These are phyloP conservation scores for Aspergillus fischeri DNA, from an alignment of 2,329 filamentous ascomycete genomes.

Conservation along the genomic window DNA sequence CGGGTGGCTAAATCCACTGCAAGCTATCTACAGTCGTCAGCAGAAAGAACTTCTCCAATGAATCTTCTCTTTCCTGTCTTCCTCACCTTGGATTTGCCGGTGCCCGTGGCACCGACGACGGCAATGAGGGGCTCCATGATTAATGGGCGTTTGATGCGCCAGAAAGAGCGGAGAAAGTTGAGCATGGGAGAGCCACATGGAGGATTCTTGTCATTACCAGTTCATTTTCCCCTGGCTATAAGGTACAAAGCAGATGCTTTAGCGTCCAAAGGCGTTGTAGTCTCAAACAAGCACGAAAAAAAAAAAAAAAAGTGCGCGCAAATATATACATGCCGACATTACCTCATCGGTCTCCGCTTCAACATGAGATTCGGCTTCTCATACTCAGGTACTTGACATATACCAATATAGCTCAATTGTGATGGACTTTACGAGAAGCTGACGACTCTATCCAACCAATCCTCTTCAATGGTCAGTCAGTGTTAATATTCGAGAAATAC, in stretches of 20 bases:
- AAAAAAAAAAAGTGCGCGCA: slow-evolving; percentile 1
- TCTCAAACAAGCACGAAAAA: not conserved
- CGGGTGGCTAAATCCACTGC: slow-evolving; percentile 80
- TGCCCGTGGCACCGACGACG: slow-evolving; percentile 85
- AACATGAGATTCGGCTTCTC: not conserved
- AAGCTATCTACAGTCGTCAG: slow-evolving; percentile 55
- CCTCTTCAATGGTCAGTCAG: not conserved
- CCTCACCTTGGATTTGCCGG: slow-evolving; percentile 83
- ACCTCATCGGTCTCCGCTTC: not conserved
- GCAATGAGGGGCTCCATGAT: slow-evolving; percentile 63
- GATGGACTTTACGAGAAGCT: not conserved
- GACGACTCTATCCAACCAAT: not conserved
- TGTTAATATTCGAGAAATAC: not conserved
- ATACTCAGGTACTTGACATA: not conserved
- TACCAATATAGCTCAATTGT: not conserved
- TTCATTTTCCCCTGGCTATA: not conserved
- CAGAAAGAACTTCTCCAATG: not conserved
- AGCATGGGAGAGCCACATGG: slow-evolving; percentile 21
- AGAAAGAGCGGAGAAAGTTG: slow-evolving; percentile 20
- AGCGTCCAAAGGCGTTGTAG: not conserved
- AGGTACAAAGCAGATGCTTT: not conserved
- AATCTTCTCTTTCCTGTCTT: not conserved
- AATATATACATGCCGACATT: not conserved
- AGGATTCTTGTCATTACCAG: slow-evolving; percentile 8
- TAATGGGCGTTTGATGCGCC: slow-evolving; percentile 14